Evolutionary conservation across 2,329 filamentous ascomycete genomes (phyloP).

Genomic region (Fusarium secorum): DNA sequence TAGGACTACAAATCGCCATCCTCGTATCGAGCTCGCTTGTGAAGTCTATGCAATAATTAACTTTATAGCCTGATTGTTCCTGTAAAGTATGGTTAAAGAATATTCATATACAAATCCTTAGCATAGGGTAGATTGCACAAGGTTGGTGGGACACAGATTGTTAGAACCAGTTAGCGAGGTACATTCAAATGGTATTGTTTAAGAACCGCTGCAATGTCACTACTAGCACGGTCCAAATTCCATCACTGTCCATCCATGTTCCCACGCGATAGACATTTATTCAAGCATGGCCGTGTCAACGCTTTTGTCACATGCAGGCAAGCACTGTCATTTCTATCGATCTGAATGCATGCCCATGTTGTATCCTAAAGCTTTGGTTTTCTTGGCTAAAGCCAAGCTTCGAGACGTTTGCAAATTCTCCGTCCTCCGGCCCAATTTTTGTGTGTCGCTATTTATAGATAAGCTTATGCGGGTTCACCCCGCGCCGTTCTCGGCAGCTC

Average conservation of each 20-base stretch:
- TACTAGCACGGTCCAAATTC: fast-evolving
- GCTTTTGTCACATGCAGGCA: fast-evolving
- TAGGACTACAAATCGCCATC: not conserved
- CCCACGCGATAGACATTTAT: fast-evolving
- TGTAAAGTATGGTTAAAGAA: not conserved
- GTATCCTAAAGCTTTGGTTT: not conserved
- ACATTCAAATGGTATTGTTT: fast-evolving
- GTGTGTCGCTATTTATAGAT: not conserved
- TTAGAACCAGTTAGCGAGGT: fast-evolving
- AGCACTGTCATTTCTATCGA: fast-evolving
- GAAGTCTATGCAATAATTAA: not conserved
- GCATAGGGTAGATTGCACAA: not conserved
- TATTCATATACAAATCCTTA: fast-evolving
- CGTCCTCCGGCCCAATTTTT: not conserved
- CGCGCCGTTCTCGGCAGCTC: not conserved
- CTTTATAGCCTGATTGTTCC: not conserved
- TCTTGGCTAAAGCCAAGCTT: not conserved
- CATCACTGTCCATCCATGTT: fast-evolving
- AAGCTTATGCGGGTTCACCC: not conserved
- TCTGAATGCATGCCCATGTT: not conserved
- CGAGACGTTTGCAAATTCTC: not conserved
- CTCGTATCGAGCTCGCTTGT: not conserved
- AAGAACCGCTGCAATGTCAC: too few species aligned
- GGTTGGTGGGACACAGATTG: fast-evolving
- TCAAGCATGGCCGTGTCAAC: fast-evolving